Conservation (phyloP, 140 eudicot species). For the Senecio squalidus region DNA sequence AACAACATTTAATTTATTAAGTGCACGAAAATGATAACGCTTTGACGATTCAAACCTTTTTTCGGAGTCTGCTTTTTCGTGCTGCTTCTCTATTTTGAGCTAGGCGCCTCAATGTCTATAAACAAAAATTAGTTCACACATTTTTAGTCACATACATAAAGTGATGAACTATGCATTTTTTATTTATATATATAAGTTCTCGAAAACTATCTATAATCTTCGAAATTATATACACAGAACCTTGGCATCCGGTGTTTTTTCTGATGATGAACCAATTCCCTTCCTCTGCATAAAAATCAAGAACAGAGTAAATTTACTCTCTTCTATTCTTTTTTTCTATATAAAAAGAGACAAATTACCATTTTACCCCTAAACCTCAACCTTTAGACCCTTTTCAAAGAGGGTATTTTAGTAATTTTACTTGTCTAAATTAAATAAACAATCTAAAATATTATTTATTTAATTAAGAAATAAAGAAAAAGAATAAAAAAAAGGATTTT, state of each 20-base stretch:
- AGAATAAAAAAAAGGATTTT: background rate
- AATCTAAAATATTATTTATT: too few species aligned
- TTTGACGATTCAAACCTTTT: slow-evolving; percentile 51
- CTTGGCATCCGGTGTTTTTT: slow-evolving; percentile 61
- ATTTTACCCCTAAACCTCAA: background rate
- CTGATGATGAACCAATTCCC: slow-evolving; percentile 55
- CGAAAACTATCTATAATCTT: background rate
- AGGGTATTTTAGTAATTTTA: background rate
- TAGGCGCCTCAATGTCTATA: slow-evolving; percentile 87
- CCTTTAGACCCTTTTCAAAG: background rate
- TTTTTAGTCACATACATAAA: slow-evolving; percentile 8
- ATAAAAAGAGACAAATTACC: too few species aligned
- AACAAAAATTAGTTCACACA: slow-evolving; percentile 11
- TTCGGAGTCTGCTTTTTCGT: slow-evolving; percentile 86
- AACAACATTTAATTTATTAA: background rate
- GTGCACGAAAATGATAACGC: background rate
- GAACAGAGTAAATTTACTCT: slow-evolving; percentile 7
- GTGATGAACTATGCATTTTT: too few species aligned
- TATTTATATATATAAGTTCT: background rate
- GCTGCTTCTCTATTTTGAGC: slow-evolving; percentile 99
- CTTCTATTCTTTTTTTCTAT: background rate
- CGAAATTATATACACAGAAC: slow-evolving; percentile 27
- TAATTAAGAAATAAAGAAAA: background rate
- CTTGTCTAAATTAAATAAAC: too few species aligned
- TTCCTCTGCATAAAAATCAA: slow-evolving; percentile 47